Percentiles rank a stretch among this genome's conserved stretches.
These are phyloP conservation scores for Trichosanthes truncata DNA, from an alignment of 306 rosid species.

Conservation along the genomic window DNA sequence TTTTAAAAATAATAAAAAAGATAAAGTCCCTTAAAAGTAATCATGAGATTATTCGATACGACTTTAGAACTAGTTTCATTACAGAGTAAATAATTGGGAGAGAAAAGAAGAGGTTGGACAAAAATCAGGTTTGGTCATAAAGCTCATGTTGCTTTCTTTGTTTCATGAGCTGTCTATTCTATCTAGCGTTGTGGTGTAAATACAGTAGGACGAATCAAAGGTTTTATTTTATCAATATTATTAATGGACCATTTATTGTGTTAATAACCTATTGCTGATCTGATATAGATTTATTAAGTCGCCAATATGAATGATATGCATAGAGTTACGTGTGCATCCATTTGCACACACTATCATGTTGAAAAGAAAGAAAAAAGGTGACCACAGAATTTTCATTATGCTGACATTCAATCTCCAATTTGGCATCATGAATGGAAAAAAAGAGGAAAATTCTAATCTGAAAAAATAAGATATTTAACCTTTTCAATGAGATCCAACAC, in stretches of 20 bases:
- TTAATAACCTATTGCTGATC: not conserved
- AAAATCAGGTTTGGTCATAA: not conserved
- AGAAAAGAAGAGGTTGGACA: not conserved
- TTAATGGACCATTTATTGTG: not conserved
- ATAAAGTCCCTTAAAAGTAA: not conserved
- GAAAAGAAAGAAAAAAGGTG: not conserved
- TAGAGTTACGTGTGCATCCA: not conserved
- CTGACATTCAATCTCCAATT: not conserved
- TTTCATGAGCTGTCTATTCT: not conserved
- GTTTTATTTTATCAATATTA: not conserved
- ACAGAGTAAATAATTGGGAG: not conserved
- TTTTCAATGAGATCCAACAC: slow-evolving; percentile 96
- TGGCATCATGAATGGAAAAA: slow-evolving; percentile 10
- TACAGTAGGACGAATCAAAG: not conserved
- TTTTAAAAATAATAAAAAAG: not conserved
- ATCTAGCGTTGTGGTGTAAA: not conserved
- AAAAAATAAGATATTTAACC: slow-evolving; percentile 32
- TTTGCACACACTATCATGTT: not conserved
- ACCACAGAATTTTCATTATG: not conserved
- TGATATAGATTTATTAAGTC: not conserved
- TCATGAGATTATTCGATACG: not conserved
- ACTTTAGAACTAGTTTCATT: not conserved
- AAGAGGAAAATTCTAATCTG: not conserved
- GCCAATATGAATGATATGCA: not conserved
- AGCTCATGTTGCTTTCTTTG: not conserved